These are phyloP conservation scores for Phytophthora foliorum DNA, from an alignment of 352 stramenopile species.

Conservation along the genomic window DNA sequence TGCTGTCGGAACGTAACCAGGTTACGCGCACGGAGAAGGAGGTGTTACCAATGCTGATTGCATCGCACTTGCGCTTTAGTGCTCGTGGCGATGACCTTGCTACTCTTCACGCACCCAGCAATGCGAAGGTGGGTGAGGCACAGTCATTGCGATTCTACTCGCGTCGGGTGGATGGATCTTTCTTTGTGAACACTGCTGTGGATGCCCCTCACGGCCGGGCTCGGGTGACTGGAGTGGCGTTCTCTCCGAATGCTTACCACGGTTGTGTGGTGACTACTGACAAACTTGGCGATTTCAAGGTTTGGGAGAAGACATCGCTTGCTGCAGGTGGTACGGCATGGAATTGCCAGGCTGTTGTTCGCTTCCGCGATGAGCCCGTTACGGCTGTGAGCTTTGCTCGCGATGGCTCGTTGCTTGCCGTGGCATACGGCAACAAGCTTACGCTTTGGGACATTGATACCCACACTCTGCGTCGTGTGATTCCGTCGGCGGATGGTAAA, in stretches of 20 bases:
- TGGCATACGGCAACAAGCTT: constrained; percentile 83
- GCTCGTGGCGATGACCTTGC: constrained; percentile 58
- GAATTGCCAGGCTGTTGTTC: constrained; percentile 83
- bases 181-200: constrained; percentile 86
- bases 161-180: constrained; percentile 75
- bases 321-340: constrained; percentile 47
- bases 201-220: constrained; percentile 77
- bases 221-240: constrained; percentile 64
- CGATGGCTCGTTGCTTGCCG: constrained; percentile 86
- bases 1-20: constrained; percentile 86
- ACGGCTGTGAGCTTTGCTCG: constrained; percentile 72
- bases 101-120: constrained; percentile 62
- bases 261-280: constrained; percentile 75
- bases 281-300: constrained; percentile 77
- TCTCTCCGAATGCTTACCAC: constrained; percentile 46
- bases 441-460: constrained; percentile 88
- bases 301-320: constrained; percentile 67
- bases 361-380: constrained; percentile 78
- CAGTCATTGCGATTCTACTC: constrained; percentile 84
- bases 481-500: constrained; percentile 69
- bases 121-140: constrained; percentile 43
- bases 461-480: constrained; percentile 79
- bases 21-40: constrained; percentile 85
- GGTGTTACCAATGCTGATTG: constrained; percentile 56
- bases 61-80: constrained; percentile 68